Conservation (phyloP, 148 eudicot species). For the Vaccinium myrtillus region DNA sequence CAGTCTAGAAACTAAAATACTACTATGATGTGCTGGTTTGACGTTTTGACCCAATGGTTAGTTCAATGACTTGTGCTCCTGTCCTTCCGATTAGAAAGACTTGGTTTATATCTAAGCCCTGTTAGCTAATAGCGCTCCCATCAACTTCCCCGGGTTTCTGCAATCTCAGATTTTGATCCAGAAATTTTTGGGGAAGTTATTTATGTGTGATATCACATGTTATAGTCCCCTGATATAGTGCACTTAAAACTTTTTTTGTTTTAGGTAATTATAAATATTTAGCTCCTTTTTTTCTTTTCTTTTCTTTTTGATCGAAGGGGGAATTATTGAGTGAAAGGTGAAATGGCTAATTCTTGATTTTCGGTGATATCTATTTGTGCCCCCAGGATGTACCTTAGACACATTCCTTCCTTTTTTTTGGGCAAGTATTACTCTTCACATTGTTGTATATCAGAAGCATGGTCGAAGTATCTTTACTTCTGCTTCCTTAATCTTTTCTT, state of each 20-base stretch:
- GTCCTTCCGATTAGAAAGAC: not conserved
- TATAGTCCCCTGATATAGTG: not conserved
- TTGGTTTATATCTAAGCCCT: not conserved
- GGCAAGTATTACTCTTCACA: not conserved
- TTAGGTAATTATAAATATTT: not conserved
- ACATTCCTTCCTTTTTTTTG: not conserved
- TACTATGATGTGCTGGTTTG: not conserved
- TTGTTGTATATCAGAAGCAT: not conserved
- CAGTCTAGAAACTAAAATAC: not conserved
- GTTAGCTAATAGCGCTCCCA: not conserved
- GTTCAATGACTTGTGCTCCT: not conserved
- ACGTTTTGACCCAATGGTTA: not conserved
- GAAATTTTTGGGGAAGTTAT: not conserved
- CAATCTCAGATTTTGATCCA: not conserved
- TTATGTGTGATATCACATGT: not conserved
- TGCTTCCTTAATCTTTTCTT: not conserved
- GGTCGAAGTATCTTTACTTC: not conserved
- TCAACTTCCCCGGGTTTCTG: not conserved
- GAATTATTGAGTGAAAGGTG: not conserved
- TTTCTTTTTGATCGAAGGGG: not conserved
- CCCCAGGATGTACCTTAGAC: not conserved
- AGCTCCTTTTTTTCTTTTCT: not conserved
- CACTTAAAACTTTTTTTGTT: not conserved
- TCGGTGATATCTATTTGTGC: not conserved
- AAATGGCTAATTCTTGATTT: not conserved